Evolutionary conservation across 805 yeast species (phyloP).

Genomic region (Kodamaea restingae): DNA sequence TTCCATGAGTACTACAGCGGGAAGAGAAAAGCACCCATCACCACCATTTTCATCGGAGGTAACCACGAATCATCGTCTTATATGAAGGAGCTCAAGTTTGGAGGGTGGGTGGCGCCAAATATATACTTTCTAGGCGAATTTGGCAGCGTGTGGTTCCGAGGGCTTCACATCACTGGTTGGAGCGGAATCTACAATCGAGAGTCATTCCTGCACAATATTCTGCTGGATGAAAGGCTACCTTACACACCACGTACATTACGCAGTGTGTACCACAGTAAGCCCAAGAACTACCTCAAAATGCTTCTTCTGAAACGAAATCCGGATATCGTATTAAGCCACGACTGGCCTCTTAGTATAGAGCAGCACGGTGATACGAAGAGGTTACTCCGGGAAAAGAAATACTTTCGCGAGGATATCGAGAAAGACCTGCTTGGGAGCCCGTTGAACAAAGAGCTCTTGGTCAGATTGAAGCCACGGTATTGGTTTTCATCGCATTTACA

Average conservation of each 20-base stretch:
- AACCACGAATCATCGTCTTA: conserved; percentile 90
- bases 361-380: conserved; percentile 53
- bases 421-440: conserved; percentile 69
- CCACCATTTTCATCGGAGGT: conserved; percentile 87
- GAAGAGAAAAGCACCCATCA: conserved; percentile 57
- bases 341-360: conserved; percentile 88
- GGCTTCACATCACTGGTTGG: conserved; percentile 72
- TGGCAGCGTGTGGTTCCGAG: conserved; percentile 70
- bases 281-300: conserved; percentile 58
- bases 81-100: conserved; percentile 65
- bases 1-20: conserved; percentile 71
- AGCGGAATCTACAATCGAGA: conserved; percentile 73
- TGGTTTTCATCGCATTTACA: conserved; percentile 95
- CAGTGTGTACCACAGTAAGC: conserved; percentile 71
- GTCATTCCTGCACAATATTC: conserved; percentile 39
- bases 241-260: conserved; percentile 44
- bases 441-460: conserved; percentile 52
- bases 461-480: conserved; percentile 52
- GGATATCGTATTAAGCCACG: conserved; percentile 75
- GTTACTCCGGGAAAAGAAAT: conserved; percentile 59
- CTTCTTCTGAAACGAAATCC: conserved; percentile 32
- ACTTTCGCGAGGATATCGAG: conserved; percentile 60
- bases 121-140: conserved; percentile 81
- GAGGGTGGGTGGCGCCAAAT: conserved; percentile 92
- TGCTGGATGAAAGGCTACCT: conserved; percentile 45